Base-by-base conservation (phyloP, 2,329 filamentous ascomycete species). In the Diaporthe longicolla region DNA sequence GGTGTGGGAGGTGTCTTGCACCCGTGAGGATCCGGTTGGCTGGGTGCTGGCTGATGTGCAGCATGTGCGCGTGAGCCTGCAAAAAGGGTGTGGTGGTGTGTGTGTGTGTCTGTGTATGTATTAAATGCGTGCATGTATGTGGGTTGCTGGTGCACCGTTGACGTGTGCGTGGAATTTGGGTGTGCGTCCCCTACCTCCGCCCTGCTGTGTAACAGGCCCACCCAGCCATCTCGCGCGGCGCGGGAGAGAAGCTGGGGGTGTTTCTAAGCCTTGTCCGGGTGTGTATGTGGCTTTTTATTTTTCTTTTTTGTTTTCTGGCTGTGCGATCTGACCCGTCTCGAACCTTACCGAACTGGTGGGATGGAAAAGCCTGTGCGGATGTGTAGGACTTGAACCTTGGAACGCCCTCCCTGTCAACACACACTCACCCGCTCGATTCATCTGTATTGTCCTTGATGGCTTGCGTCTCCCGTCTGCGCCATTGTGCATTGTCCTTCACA, bases 291-390 rank as follows among this genome's bases (percentile, higher is more conserved):
- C 45, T 66, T 50, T 35, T 32, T 17, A 17, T 17, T 43, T 35
- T 24, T 4, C 10, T n/a, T n/a, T 24, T 35, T 24, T 4, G 4
- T n/a, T n/a, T 35, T 35, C 29, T 24, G 43, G 69, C 57, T 73
- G 68, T 74, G 61, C 63, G 59, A 74, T 68, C 59, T 73, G 71
- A 74, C 66, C 54, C 52, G 71, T 75, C 74, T 70, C 32, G n/a
- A 48, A 73, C 48, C 63, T 68, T 68, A 54, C 63, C 63, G 63
- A 40, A 32, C 63, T 54, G 63, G 63, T 68, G 63, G 63, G 63
- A 54, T n/a, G 40, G 17, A 19, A 45, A 63, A 48, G 24, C 29
- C 63, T 26, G 40, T 52, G 48, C 26, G 48, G 59, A 40, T 63
- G 48, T 68, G 45, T 37, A 54, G 45, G 26, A 29, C 21, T 9